phyloP scores from a whole-genome alignment of 495 filamentous ascomycete species.

The Aspergillus taichungensis region DNA sequence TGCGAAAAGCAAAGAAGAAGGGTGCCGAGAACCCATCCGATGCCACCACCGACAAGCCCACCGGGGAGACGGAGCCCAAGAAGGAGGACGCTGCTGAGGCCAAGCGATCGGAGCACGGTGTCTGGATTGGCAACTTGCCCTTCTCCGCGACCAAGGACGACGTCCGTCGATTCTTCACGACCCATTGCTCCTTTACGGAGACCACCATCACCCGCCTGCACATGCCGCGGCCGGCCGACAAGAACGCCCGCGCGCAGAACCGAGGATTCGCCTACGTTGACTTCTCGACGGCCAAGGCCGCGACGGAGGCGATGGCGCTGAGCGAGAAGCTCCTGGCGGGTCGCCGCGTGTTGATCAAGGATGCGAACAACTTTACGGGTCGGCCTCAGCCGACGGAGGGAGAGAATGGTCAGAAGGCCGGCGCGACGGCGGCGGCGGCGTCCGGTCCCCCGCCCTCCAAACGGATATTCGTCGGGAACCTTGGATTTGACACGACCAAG shows the following conservation, averaged over 20 bases:
- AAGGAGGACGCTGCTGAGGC: constrained; percentile 18
- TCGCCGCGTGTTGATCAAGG: constrained; percentile 83
- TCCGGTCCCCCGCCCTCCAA: constrained; percentile 55
- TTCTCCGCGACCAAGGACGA: constrained; percentile 67
- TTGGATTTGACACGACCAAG: constrained; percentile 76
- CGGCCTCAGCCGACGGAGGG: constrained; percentile 53
- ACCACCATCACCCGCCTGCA: constrained; percentile 72
- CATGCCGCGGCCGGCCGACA: constrained; percentile 50
- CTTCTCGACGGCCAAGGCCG: constrained; percentile 59
- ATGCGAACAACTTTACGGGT: constrained; percentile 76
- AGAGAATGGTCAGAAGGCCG: constrained; percentile 16
- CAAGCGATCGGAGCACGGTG: constrained; percentile 66
- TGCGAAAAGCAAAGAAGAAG: constrained; percentile 72
- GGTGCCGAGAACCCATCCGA: constrained; percentile 25
- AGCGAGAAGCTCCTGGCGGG: constrained; percentile 70
- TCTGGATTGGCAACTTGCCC: constrained; percentile 94
- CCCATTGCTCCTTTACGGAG: constrained; percentile 56
- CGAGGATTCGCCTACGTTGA: constrained; percentile 96
- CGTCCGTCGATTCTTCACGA: constrained; percentile 67
- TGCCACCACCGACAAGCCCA: constrained; percentile 25
- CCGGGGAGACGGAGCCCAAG: constrained; percentile 23
- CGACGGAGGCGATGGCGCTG: constrained; percentile 62
- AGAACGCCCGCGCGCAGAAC: constrained; percentile 50
- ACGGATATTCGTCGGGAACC: constrained; percentile 87
- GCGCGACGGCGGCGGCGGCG: constrained; percentile 23